A percentile compares a stretch with the other conserved stretches of the same genome.
These are phyloP conservation scores for Leccinum boreale DNA, from an alignment of 768 basidiomycete species.

Conservation along the genomic window DNA sequence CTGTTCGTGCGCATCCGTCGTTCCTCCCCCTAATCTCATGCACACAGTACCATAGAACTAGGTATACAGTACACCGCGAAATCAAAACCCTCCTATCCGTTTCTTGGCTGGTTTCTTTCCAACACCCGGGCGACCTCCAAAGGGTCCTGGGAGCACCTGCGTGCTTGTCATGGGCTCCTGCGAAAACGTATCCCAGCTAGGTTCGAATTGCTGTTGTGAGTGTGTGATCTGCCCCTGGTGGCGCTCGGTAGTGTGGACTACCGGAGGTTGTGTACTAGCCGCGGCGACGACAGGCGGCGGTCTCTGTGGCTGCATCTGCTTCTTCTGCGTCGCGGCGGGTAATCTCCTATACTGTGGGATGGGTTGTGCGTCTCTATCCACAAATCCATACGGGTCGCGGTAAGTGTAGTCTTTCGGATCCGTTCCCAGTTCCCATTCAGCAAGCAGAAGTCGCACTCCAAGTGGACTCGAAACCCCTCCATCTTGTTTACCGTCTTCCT, in stretches of 20 bases:
- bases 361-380: constrained; percentile 16
- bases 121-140: constrained; percentile 55
- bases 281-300: constrained; percentile 40
- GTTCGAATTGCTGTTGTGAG: constrained; percentile 17
- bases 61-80: neutral
- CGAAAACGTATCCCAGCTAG: constrained; percentile 18
- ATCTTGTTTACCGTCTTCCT: constrained; percentile 13
- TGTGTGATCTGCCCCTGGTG: constrained; percentile 11
- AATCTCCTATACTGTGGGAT: constrained; percentile 13
- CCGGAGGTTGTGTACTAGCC: constrained; percentile 21
- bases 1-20: neutral
- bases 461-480: constrained; percentile 35
- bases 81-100: constrained; percentile 72
- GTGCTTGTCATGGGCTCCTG: constrained; percentile 59
- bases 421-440: constrained; percentile 62
- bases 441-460: constrained; percentile 61
- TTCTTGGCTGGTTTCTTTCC: constrained; percentile 59
- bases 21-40: neutral
- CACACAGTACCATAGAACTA: neutral
- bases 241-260: constrained; percentile 4
- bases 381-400: constrained; percentile 50
- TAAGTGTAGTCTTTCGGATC: constrained; percentile 51
- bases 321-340: constrained; percentile 19
- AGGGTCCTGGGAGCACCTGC: constrained; percentile 66
- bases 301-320: constrained; percentile 23